Base-by-base conservation (phyloP, 306 rosid species). In the Begonia fuchsioides region DNA sequence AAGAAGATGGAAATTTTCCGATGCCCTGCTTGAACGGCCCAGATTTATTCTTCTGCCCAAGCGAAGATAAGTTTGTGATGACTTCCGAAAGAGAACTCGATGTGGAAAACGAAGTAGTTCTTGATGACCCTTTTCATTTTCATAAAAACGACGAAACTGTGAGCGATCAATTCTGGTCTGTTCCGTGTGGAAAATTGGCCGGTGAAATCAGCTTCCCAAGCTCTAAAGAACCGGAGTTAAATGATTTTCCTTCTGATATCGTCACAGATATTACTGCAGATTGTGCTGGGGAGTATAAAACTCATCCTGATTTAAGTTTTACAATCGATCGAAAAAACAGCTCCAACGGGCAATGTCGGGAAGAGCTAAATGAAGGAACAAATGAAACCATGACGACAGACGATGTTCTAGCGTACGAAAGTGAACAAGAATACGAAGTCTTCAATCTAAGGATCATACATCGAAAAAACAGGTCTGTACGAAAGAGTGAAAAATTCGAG, bases 41-140 rank as follows among this genome's bases (percentile, higher is more conserved):
- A 0, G 93, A 85, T 62, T 79, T 67, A 72, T 77, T 86, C 13
- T 71, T 70, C 47, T 62, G 80, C 55, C 83, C 76, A 46, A 77
- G 72, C 38, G 96, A 85, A 68, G 96, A 92, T 64, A 92, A 92
- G 86, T 92, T 82, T 56, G 72, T 92, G 56, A 83, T 66, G 83
- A 73, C 72, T 13, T 58, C 76, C 35, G 81, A 83, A 44, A 59
- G 48, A 0, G 79, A 71, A 74, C 57, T 19, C 76, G 54, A 15
- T 58, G 35, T 39, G 1, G 79, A 63, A 49, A 59, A 65, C 50
- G 19, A 56, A 10, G 58, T 44, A n/a, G 63, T 47, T 57, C 66
- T 72, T 59, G 93, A 72, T 60, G 75, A 76, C 52, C 60, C 67
- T 15, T 73, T 80, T 49, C 77, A 71, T 63, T 69, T 52, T 53